Base-by-base conservation (phyloP, 2,329 filamentous ascomycete species). In the Blastomyces parvus region DNA sequence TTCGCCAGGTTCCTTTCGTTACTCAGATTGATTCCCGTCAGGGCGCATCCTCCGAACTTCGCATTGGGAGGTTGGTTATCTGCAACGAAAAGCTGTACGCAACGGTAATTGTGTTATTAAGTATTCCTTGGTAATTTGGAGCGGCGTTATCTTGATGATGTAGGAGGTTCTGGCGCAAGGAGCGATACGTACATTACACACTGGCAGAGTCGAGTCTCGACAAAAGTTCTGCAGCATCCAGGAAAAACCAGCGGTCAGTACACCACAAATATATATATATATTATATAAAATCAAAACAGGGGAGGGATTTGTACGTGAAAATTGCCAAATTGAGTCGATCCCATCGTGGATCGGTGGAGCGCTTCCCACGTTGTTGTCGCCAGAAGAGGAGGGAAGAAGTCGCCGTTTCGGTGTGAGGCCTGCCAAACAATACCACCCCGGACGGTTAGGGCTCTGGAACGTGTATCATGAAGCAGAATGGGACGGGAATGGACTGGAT, bases 141-240 rank as follows among this genome's bases (percentile, higher is more conserved):
- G 27, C 30, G 17, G 53, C 14, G 9, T 38, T 38, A 40, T 38
- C 33, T 36, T 22, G 17, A 62, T 56, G 3, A 56, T 8, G 36
- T 13, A 36, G 14, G 19, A 40, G 42, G 11, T 13, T 19, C 38
- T 42, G 22, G 36, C 22, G 33, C 61, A 25, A 50, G 25, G 58
- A 42, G 14, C 5, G 17, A 65, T 62, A 84, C 88, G 71, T 83
- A 92, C 89, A 83, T 93, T 93, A 82, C 89, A 94, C 70, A 93
- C 81, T 62, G 90, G 89, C 70, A 93, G 81, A 64, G 89, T 92
- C 70, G 89, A 89, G 79, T 92, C 89, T 74, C 84, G 87, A 82
- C 90, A 94, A 75, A 94, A 92, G 73, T 88, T 80, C 89, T 93
- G 69, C 69, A 55, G 72, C 48, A 56, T 53, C 62, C 60, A 53